Conservation (phyloP, 345 rosid genomes). For the Leavenworthia alabamica region DNA sequence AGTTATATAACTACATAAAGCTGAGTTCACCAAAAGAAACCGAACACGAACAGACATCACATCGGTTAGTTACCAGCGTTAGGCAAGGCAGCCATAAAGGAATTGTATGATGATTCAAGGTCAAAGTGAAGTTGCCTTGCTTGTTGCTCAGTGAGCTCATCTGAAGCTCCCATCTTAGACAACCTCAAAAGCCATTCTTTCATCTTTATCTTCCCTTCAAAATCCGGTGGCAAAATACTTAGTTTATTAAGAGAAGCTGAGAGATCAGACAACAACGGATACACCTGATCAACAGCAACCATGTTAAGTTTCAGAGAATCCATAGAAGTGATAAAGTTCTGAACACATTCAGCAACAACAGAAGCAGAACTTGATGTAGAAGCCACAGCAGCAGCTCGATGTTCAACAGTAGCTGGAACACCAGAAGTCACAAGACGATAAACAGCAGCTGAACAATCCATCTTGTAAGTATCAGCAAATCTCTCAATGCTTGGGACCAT, state of each 20-base stretch:
- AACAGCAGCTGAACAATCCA: too few species aligned
- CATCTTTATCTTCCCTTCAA: slow-evolving; percentile 50
- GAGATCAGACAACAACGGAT: too few species aligned
- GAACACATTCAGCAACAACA: too few species aligned
- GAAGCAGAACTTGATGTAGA: too few species aligned
- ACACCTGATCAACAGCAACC: not conserved
- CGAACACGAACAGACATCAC: not conserved
- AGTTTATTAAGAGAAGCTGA: not conserved
- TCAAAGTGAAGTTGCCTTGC: slow-evolving; percentile 91
- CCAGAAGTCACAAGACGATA: too few species aligned
- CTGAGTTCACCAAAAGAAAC: too few species aligned
- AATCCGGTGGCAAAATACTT: too few species aligned
- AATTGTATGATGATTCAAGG: too few species aligned
- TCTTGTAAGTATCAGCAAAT: slow-evolving; percentile 85
- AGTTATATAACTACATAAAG: too few species aligned
- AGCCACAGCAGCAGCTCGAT: too few species aligned
- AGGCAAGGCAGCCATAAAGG: slow-evolving; percentile 98
- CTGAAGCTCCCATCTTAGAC: slow-evolving; percentile 93
- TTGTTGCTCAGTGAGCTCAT: slow-evolving; percentile 93
- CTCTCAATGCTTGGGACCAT: slow-evolving; percentile 71
- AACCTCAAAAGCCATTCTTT: slow-evolving; percentile 38
- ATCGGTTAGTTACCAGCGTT: slow-evolving; percentile 52
- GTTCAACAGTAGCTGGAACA: too few species aligned
- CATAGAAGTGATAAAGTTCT: too few species aligned
- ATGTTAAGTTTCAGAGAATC: not conserved